Evolutionary conservation across 2,329 filamentous ascomycete genomes (phyloP).

Genomic region (Curvularia spicifera): DNA sequence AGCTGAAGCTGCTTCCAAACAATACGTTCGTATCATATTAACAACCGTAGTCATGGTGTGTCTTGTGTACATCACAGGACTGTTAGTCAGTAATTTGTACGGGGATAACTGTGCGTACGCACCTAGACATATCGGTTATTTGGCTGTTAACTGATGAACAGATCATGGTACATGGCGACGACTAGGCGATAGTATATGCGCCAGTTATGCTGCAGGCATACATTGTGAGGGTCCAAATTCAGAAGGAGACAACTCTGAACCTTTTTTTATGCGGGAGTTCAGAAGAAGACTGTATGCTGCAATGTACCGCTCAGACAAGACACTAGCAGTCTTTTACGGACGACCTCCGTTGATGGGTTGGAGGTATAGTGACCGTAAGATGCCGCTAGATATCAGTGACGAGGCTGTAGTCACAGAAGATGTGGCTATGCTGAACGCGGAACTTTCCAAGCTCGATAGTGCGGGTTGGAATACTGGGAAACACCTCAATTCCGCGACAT

Average conservation of each 20-base stretch:
- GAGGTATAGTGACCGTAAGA: conserved; percentile 42
- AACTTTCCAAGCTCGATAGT: conserved; percentile 36
- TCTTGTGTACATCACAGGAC: conserved; percentile 40
- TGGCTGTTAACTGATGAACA: conserved; percentile 20
- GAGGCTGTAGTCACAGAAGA: conserved; percentile 34
- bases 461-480: conserved; percentile 44
- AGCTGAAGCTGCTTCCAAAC: neutral
- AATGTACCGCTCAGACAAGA: conserved; percentile 44
- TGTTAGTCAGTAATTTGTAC: conserved; percentile 43
- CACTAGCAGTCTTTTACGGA: conserved; percentile 44
- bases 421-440: conserved; percentile 30
- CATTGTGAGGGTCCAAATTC: conserved; percentile 43
- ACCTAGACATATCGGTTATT: neutral
- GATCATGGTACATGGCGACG: conserved; percentile 47
- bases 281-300: conserved; percentile 40
- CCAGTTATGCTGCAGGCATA: conserved; percentile 43
- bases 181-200: conserved; percentile 38
- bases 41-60: conserved; percentile 39
- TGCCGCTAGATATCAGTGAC: conserved; percentile 43
- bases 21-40: neutral
- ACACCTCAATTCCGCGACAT: conserved; percentile 35
- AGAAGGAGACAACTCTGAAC: conserved; percentile 27
- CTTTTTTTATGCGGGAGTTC: conserved; percentile 42
- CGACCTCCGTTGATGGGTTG: conserved; percentile 46
- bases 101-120: conserved; percentile 43